phyloP scores from a whole-genome alignment of 352 stramenopile species.

The Blastocystis hominis region DNA sequence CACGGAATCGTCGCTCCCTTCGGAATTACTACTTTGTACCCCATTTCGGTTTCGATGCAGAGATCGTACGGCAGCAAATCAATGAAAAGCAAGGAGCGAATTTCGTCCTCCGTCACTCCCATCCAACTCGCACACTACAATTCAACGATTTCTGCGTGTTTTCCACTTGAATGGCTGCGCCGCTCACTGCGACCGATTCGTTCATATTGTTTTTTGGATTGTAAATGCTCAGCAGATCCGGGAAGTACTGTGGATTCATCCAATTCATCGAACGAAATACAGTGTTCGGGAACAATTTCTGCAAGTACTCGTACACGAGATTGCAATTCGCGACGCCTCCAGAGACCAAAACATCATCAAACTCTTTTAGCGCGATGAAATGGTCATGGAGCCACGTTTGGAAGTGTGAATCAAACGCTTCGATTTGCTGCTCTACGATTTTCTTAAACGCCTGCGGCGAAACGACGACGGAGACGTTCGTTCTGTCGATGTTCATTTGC shows the following conservation, averaged over 20 bases:
- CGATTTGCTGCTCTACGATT: neutral
- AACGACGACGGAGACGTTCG: neutral
- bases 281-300: slow-evolving; percentile 17
- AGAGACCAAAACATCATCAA: slow-evolving; percentile 34
- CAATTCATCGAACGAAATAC: neutral
- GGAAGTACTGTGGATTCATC: slow-evolving; percentile 7
- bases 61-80: slow-evolving; percentile 45
- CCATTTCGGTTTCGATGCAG: slow-evolving; percentile 1
- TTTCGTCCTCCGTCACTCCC: neutral
- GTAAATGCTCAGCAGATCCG: slow-evolving; percentile 46
- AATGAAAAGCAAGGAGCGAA: slow-evolving; percentile 29
- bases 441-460: neutral
- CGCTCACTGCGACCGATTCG: slow-evolving; percentile 6
- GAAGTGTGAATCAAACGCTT: neutral
- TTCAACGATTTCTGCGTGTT: neutral
- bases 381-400: neutral
- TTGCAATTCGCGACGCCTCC: slow-evolving; percentile 48
- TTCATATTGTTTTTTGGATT: slow-evolving; percentile 49
- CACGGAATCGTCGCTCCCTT: neutral
- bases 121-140: slow-evolving; percentile 19
- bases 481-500: neutral
- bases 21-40: slow-evolving; percentile 21
- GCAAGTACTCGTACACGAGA: slow-evolving; percentile 44
- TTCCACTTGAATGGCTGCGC: slow-evolving; percentile 23
- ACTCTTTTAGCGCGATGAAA: neutral